phyloP scores from a whole-genome alignment of 495 filamentous ascomycete species.

The Lineolata rhizophorae region DNA sequence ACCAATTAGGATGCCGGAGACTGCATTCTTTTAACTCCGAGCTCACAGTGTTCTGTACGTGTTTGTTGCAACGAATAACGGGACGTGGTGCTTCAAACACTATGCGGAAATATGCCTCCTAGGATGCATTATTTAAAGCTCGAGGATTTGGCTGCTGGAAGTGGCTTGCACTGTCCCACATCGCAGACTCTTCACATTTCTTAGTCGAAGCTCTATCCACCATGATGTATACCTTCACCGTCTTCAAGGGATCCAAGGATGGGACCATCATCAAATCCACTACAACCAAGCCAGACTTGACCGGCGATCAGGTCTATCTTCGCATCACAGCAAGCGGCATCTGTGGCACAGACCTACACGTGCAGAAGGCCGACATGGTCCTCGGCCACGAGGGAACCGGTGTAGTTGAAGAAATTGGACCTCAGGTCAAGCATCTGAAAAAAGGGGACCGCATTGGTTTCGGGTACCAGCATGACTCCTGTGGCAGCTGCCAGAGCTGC shows the following conservation, averaged over 20 bases:
- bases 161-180: no score
- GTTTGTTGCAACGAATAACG: no score
- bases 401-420: conserved; percentile 23
- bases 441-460: conserved; percentile 25
- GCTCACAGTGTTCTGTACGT: no score
- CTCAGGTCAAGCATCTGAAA: conserved; percentile 18
- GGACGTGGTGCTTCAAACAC: no score
- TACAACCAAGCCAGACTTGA: conserved; percentile 1
- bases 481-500: conserved; percentile 13
- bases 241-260: not conserved
- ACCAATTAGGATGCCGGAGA: no score
- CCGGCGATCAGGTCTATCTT: conserved; percentile 7
- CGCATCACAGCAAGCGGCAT: conserved; percentile 9
- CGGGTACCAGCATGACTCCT: conserved; percentile 16
- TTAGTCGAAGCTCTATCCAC: no score
- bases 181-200: no score
- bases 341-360: conserved; percentile 6
- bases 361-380: conserved; percentile 14
- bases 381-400: conserved; percentile 34
- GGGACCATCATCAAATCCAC: not conserved
- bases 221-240: no score
- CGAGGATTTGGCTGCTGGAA: no score
- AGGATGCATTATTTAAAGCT: no score
- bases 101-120: no score
- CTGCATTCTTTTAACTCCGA: no score